These are phyloP conservation scores for Anethum foeniculum DNA, from an alignment of 140 eudicot species.

Conservation along the genomic window DNA sequence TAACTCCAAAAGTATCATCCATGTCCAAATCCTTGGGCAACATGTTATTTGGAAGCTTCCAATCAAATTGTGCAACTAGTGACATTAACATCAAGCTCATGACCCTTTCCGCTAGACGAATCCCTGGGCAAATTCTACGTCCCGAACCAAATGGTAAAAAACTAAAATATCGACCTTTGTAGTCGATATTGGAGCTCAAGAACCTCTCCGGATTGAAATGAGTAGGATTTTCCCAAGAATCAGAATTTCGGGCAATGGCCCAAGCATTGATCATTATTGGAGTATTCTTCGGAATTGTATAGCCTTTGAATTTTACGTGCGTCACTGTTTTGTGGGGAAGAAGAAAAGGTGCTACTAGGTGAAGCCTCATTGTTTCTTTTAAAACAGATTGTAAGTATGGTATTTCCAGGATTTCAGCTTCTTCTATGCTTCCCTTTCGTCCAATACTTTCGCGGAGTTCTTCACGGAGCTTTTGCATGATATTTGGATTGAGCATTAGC, in stretches of 20 bases:
- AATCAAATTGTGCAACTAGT: neutral
- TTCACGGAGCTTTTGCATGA: neutral
- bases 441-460: neutral
- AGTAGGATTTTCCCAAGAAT: neutral
- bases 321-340: neutral
- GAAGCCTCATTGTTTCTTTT: constrained; percentile 5
- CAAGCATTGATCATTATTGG: neutral
- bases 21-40: neutral
- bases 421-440: neutral
- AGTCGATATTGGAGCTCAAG: neutral
- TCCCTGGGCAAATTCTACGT: neutral
- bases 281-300: neutral
- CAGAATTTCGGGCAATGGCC: neutral
- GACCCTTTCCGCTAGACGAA: neutral
- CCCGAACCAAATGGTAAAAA: neutral
- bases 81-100: neutral
- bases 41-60: constrained; percentile 7
- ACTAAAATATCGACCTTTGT: neutral
- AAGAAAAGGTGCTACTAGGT: neutral
- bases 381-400: neutral
- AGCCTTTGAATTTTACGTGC: neutral
- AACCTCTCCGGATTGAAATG: neutral
- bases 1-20: neutral
- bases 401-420: neutral
- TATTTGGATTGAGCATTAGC: neutral